These are phyloP conservation scores for Candida morakotiae DNA, from an alignment of 805 yeast genomes.

Conservation along the genomic window DNA sequence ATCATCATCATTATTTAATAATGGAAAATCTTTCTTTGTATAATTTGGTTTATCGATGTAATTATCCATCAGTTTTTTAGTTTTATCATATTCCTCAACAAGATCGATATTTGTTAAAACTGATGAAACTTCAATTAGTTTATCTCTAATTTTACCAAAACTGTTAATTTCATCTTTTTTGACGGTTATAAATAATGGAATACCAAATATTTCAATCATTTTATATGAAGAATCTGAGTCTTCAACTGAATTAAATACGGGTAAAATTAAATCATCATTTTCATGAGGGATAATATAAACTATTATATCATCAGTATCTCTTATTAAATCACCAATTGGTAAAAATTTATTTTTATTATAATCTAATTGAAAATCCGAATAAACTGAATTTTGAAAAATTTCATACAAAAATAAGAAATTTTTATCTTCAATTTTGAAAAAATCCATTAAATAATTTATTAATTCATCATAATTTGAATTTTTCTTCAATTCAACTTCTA, in stretches of 20 bases:
- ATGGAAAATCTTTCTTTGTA: constrained; percentile 31
- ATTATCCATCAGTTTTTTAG: constrained; percentile 11
- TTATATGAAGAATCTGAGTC: constrained; percentile 32
- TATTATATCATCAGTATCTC: constrained; percentile 57
- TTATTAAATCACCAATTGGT: constrained; percentile 65
- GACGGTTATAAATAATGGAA: constrained; percentile 71
- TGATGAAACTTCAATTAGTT: constrained; percentile 42
- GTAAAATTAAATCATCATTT: constrained; percentile 45
- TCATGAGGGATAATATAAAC: constrained; percentile 57
- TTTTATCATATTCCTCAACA: constrained; percentile 16
- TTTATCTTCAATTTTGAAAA: constrained; percentile 29
- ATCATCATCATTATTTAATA: constrained; percentile 14
- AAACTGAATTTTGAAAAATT: constrained; percentile 64
- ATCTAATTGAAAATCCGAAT: constrained; percentile 61
- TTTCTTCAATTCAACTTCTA: constrained; percentile 73
- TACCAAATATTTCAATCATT: constrained; percentile 54
- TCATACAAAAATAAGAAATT: constrained; percentile 27
- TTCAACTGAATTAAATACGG: constrained; percentile 49
- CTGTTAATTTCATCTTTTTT: constrained; percentile 49
- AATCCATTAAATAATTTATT: constrained; percentile 54
- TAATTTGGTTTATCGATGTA: constrained; percentile 16
- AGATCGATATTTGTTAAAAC: constrained; percentile 22
- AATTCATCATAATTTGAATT: constrained; percentile 62
- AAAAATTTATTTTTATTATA: constrained; percentile 51
- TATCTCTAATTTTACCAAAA: constrained; percentile 53